Conservation (phyloP, 2,329 filamentous ascomycete genomes). For the Botrytis elliptica region DNA sequence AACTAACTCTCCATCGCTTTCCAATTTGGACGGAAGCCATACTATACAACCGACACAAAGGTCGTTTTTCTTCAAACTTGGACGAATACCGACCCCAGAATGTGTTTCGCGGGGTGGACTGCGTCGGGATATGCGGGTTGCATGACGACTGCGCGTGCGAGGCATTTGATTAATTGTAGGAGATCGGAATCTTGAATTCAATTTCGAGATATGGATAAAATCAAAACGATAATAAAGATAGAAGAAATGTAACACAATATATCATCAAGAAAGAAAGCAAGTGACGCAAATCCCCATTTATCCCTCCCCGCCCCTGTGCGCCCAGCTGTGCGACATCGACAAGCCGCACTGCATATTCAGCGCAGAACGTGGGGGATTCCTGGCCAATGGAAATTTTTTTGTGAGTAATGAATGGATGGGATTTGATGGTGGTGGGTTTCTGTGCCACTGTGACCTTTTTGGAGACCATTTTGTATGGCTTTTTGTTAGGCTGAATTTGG, state of each 20-base stretch:
- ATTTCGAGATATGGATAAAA: neutral
- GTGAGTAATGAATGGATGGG: neutral
- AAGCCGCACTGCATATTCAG: neutral
- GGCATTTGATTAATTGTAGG: neutral
- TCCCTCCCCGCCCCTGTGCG: neutral
- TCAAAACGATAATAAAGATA: neutral
- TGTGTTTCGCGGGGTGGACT: neutral
- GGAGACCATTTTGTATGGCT: neutral
- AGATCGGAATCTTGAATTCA: too few relatives aligned
- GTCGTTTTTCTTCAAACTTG: neutral
- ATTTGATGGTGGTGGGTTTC: neutral
- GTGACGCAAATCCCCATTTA: neutral
- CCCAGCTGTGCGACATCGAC: neutral
- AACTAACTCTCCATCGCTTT: neutral
- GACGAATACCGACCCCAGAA: neutral
- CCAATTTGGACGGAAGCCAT: conserved; percentile 5
- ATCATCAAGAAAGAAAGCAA: neutral
- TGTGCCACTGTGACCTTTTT: neutral
- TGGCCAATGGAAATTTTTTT: neutral
- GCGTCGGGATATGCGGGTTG: neutral
- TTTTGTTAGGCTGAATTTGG: neutral
- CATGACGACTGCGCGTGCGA: conserved; percentile 3
- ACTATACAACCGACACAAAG: conserved; percentile 8
- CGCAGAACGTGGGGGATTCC: neutral
- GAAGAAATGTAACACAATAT: neutral